A percentile compares a stretch with the other conserved stretches of the same genome.
Evolutionary conservation across 1,139 yeast genomes (phyloP).

Genomic region (Sugiyamaella grinbergsii): DNA sequence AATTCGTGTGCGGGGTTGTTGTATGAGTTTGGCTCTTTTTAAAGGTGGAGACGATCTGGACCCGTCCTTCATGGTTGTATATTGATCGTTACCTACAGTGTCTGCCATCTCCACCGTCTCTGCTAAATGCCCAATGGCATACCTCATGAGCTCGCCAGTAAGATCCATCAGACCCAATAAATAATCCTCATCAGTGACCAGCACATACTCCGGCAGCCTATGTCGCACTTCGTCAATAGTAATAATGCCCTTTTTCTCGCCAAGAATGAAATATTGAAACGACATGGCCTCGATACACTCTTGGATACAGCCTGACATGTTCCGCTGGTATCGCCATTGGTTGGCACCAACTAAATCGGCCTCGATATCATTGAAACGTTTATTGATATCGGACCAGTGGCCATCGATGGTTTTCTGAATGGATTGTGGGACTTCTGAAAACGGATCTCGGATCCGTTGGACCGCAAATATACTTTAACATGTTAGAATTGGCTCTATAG

Average conservation of each 20-base stretch:
- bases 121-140: slow-evolving; percentile 36
- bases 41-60: background rate
- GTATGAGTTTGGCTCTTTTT: slow-evolving; percentile 9
- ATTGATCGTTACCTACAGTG: no score
- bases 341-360: slow-evolving; percentile 26
- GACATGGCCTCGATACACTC: slow-evolving; percentile 49
- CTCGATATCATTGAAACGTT: slow-evolving; percentile 24
- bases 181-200: slow-evolving; percentile 39
- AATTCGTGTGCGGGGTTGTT: slow-evolving; percentile 10
- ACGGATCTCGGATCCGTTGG: slow-evolving; percentile 11
- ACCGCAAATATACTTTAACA: slow-evolving; percentile 5
- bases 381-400: slow-evolving; percentile 16
- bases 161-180: slow-evolving; percentile 49
- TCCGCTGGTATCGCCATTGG: slow-evolving; percentile 29
- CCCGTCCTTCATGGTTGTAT: no score
- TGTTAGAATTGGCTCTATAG: slow-evolving; percentile 4
- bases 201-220: slow-evolving; percentile 21
- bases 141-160: slow-evolving; percentile 51
- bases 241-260: slow-evolving; percentile 20
- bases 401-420: slow-evolving; percentile 18
- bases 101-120: background rate
- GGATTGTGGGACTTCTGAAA: background rate
- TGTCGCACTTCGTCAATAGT: slow-evolving; percentile 23
- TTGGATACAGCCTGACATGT: slow-evolving; percentile 38
- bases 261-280: slow-evolving; percentile 41